Base-by-base conservation (phyloP, 1,284 basidiomycete species). In the Veloboletus limbatus region DNA sequence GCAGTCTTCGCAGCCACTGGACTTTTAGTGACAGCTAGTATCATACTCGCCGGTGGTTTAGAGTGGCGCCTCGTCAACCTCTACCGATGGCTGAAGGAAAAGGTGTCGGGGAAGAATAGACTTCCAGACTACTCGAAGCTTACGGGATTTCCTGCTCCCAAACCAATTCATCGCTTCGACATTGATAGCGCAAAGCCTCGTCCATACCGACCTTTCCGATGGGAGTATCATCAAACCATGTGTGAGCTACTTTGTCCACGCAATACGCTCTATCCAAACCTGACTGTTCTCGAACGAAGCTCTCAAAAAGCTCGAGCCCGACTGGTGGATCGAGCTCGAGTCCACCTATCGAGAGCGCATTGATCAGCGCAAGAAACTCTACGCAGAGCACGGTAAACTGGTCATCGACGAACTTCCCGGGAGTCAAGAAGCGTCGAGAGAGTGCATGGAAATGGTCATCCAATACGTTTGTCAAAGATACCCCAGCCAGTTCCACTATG, bases 171-270 rank as follows among this genome's bases (percentile, higher is more conserved):
- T n/a, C 46, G 69, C 20, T 79, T 79, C 44, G 58, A 76, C 46
- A 59, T 78, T 35, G 60, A 67, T 39, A 63, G 49, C 3, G 67
- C 74, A 3, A 68, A 62, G 42, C 62, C 77, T 4, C 66, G 76
- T 25, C 77, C 76, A 16, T 78, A 78, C 55, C 68, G 76, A 21
- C 76, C 76, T 0, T 76, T 78, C 51, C 67, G 76, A 47, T 78
- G 76, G 75, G 62, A 63, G 45, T 78, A 76, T 46, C 69, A 76
- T 50, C 76, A 78, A 52, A 75, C 62, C n/a, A 77, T 78, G 76
- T 67, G 76, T 76, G 55, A 39, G 70, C 65, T 8, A 13, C 31
- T 18, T 16, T 11, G 10, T 32, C 9, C 11, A 22, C 27, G 11
- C 17, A 14, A 14, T 22, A 22, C 4, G 14, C 28, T 1, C 11